Base-by-base conservation (phyloP, 768 basidiomycete genomes). In the Lentinus brumalis region DNA sequence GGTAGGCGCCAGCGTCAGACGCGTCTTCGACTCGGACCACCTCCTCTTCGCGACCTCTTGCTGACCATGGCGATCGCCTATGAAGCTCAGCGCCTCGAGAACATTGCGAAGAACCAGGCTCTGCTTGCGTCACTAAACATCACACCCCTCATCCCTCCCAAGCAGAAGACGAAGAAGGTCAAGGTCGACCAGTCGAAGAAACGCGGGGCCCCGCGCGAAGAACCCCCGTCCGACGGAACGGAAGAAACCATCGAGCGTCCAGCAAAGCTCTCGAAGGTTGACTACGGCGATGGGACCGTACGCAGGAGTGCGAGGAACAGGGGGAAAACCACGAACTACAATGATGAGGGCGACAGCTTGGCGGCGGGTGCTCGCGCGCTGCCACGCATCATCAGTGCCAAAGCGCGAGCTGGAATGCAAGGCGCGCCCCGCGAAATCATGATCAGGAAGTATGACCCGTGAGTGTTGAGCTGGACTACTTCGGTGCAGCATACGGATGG, bases 251-350 rank as follows among this genome's bases (percentile, higher is more conserved):
- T 66, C 18, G 57, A 64, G 18, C 63, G 60, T 42, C 65, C 41
- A 41, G 47, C 47, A 30, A 56, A 73, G 57, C 40, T 58, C 5
- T 50, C 66, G 4, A 67, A 63, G 32, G 53, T 56, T 9, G 61
- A 59, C 18, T 41, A 39, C 44, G 57, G 50, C 1, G 60, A 57
- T 29, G 62, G 57, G 8, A 62, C 68, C 31, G 56, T 79, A 56
- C 83, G 92, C n/a, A 78, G 92, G 53, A 93, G 91, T 69, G 75
- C 82, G 46, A 81, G 92, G 52, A 86, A 86, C 62, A 76, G 79
- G 4, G 86, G 85, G 1, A 88, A 85, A 66, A 73, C 68, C 14
- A 70, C 85, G 3, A 78, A 88, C 71, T 87, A 89, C 70, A 79
- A 69, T 4, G 74, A 72, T 26, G 83, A 86, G 62, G 76, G 74